phyloP scores from a whole-genome alignment of 805 yeast genomes.

The Wickerhamomyces hampshirensis region DNA sequence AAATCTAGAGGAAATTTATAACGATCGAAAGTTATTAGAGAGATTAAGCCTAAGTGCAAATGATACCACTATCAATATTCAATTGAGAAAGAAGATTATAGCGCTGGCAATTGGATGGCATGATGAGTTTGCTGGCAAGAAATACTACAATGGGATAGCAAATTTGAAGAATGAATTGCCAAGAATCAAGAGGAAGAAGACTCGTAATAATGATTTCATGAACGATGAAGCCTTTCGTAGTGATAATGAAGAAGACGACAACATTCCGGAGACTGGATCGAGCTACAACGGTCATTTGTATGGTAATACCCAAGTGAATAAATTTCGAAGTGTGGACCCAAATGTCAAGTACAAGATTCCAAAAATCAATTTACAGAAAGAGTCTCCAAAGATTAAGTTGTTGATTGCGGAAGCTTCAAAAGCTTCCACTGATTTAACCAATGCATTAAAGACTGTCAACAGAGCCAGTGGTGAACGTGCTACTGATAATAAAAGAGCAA shows the following conservation, averaged over 20 bases:
- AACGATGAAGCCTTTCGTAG: constrained; percentile 45
- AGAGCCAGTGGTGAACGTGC: constrained; percentile 47
- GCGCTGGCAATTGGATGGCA: constrained; percentile 65
- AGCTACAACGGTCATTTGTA: neutral
- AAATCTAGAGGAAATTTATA: constrained; percentile 38
- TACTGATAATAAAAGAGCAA: constrained; percentile 56
- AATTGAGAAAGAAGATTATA: constrained; percentile 43
- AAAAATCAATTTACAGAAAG: constrained; percentile 60
- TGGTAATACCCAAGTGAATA: too few species aligned
- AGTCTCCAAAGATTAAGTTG: constrained; percentile 64
- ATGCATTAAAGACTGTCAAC: constrained; percentile 43
- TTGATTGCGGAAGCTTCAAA: constrained; percentile 73
- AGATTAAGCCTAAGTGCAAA: constrained; percentile 50
- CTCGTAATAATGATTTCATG: constrained; percentile 35
- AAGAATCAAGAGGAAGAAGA: constrained; percentile 21
- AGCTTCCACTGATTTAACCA: constrained; percentile 63
- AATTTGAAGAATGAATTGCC: constrained; percentile 43
- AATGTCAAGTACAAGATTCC: constrained; percentile 59
- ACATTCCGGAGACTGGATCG: neutral
- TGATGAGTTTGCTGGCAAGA: constrained; percentile 44
- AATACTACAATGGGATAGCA: constrained; percentile 46
- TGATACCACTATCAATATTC: constrained; percentile 37
- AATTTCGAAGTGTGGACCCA: constrained; percentile 25
- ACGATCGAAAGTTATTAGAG: constrained; percentile 64
- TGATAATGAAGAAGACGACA: constrained; percentile 25